Conservation (phyloP, 176 grass and related monocot species). For the Otatea glauca region DNA sequence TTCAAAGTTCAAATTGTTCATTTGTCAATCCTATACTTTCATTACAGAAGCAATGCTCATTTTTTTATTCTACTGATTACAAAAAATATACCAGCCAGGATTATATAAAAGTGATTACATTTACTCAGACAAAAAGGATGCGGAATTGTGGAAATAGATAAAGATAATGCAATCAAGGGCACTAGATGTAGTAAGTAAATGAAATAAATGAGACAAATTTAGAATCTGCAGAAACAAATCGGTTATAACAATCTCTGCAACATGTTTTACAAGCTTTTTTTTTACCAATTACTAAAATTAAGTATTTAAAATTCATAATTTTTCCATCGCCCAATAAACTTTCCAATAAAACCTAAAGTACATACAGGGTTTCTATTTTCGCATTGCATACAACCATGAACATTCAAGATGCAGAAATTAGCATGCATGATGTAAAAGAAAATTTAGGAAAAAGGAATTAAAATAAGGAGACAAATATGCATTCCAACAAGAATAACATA, state of each 20-base stretch:
- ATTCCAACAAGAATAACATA: not conserved
- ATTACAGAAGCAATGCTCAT: not conserved
- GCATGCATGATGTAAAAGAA: not conserved
- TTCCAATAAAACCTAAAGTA: not conserved
- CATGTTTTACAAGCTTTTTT: not conserved
- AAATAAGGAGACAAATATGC: slow-evolving; percentile 1
- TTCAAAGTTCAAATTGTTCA: not conserved
- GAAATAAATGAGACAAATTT: too few species aligned
- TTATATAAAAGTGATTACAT: not conserved
- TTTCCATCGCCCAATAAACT: not conserved
- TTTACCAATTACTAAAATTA: not conserved
- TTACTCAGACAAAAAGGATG: not conserved
- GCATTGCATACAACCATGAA: too few species aligned
- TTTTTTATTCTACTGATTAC: not conserved
- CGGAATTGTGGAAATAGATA: not conserved
- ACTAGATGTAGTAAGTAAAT: too few species aligned
- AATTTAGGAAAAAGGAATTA: not conserved
- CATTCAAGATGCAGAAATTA: slow-evolving; percentile 7
- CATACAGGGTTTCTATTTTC: not conserved
- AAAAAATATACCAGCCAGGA: not conserved
- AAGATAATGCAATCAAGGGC: not conserved
- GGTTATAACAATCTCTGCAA: too few species aligned
- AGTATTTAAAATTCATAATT: not conserved
- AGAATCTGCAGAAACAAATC: not conserved
- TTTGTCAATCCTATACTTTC: not conserved